Percentiles rank a stretch among this genome's conserved stretches.
Conservation (phyloP, 352 stramenopile species). For the Phytophthora aleatoria region DNA sequence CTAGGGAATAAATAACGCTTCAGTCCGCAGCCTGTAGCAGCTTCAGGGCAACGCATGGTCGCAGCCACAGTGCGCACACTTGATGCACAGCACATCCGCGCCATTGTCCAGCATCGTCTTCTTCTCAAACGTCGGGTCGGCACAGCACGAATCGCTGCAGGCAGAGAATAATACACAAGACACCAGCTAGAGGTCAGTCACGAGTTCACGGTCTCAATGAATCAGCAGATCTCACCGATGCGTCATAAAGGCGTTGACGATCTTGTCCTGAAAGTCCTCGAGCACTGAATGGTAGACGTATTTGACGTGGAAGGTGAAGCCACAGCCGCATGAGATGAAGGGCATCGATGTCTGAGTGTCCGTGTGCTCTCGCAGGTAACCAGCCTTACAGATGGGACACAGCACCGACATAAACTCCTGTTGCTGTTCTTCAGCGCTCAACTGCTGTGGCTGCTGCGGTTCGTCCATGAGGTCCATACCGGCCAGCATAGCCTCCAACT, state of each 20-base stretch:
- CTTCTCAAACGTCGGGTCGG: slow-evolving; percentile 60
- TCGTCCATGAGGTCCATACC: slow-evolving; percentile 52
- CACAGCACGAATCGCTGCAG: slow-evolving; percentile 46
- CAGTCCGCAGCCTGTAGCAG: neutral
- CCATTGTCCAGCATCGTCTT: slow-evolving; percentile 21
- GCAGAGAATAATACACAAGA: neutral
- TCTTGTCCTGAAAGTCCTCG: slow-evolving; percentile 66
- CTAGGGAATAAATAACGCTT: slow-evolving; percentile 41
- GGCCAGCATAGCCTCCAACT: slow-evolving; percentile 71
- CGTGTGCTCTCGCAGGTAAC: slow-evolving; percentile 37
- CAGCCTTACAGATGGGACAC: slow-evolving; percentile 57
- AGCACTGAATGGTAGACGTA: slow-evolving; percentile 56
- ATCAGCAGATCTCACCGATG: slow-evolving; percentile 48
- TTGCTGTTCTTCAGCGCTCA: slow-evolving; percentile 1
- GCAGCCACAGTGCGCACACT: slow-evolving; percentile 44
- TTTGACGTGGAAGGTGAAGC: slow-evolving; percentile 55
- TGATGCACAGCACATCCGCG: slow-evolving; percentile 44
- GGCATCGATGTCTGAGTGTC: slow-evolving; percentile 9
- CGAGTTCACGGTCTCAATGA: neutral
- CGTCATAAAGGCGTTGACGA: slow-evolving; percentile 56
- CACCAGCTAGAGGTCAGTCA: slow-evolving; percentile 5
- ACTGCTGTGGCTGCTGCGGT: slow-evolving; percentile 1
- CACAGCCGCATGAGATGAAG: slow-evolving; percentile 51
- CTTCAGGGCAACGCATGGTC: slow-evolving; percentile 35
- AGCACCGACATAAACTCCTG: slow-evolving; percentile 15